Base-by-base conservation (phyloP, 208 protist genomes). In the Trypanosoma melophagium region DNA sequence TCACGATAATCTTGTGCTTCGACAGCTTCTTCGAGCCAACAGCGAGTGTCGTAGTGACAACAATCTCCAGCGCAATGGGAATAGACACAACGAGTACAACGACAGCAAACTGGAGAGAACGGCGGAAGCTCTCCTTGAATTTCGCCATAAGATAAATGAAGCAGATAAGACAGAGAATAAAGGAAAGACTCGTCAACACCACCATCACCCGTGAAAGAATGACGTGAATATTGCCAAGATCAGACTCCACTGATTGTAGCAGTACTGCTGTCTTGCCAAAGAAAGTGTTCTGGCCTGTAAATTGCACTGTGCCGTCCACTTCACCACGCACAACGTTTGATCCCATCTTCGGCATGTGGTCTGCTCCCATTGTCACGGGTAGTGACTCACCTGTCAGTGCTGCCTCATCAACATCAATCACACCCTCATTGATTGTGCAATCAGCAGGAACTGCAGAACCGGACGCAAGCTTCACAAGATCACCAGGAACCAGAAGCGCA, bases 351-450 rank as follows among this genome's bases (percentile, higher is more conserved):
- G 87, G 84, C 80, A 90, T 83, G 58, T 97, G 85, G 56, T 89
- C 95, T 38, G 69, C 24, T 47, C 79, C 79, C 79, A 94, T 96
- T 42, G 80, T 89, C 16, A 97, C 96, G 22, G 97, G 97, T 7
- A 98, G 81, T 7, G 96, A 98, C 82, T 99, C 97, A 31, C 97
- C 97, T 8, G 97, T 99, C 45, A 98, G 77, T 14, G 94, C 86
- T 7, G 93, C 81, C 81, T 98, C 94, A 66, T 98, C 96, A 65
- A 98, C 86, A 44, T 97, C 94, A 19, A 98, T 84, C 8, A 74
- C 58, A 50, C 83, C 89, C 69, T 87, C 84, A 65, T 89, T 93
- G 53, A 94, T 89, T 22, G 70, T 93, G 77, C 86, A 93, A 75
- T 98, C 97, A 1, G 96, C 96, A 7, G 96, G 93, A 41, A 98